A percentile compares a stretch with the other conserved stretches of the same genome.
Conservation (phyloP, 257 asterid genomes). For the Fraxinus americana region DNA sequence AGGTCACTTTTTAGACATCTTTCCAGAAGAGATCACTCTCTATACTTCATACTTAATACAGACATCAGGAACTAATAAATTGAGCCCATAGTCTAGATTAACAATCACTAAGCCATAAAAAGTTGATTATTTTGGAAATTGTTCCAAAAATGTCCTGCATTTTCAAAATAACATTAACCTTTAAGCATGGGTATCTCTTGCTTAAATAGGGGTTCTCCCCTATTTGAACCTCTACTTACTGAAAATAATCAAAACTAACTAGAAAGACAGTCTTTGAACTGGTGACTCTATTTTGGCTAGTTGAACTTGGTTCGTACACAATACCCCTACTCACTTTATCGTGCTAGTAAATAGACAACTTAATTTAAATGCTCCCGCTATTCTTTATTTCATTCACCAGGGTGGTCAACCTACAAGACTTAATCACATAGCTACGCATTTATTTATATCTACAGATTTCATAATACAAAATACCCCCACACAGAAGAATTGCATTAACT, state of each 20-base stretch:
- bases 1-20: neutral
- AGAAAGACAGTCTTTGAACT: neutral
- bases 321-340: neutral
- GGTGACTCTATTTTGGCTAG: neutral
- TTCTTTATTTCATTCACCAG: neutral
- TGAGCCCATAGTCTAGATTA: too few species aligned
- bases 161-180: too few species aligned
- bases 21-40: too few species aligned
- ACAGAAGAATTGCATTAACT: neutral
- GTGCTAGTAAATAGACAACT: neutral
- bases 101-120: too few species aligned
- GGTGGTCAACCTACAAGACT: neutral
- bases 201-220: neutral
- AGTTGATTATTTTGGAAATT: too few species aligned
- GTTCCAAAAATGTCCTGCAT: too few species aligned
- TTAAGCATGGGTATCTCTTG: too few species aligned
- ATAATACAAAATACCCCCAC: neutral
- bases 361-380: neutral
- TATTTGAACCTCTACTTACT: neutral
- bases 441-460: too few species aligned
- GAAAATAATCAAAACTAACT: neutral
- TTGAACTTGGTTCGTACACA: neutral
- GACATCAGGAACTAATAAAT: too few species aligned
- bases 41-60: too few species aligned
- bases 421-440: neutral